These are phyloP conservation scores for Pseudogymnoascus sp. DNA, from an alignment of 2,329 filamentous ascomycete species.

Conservation along the genomic window DNA sequence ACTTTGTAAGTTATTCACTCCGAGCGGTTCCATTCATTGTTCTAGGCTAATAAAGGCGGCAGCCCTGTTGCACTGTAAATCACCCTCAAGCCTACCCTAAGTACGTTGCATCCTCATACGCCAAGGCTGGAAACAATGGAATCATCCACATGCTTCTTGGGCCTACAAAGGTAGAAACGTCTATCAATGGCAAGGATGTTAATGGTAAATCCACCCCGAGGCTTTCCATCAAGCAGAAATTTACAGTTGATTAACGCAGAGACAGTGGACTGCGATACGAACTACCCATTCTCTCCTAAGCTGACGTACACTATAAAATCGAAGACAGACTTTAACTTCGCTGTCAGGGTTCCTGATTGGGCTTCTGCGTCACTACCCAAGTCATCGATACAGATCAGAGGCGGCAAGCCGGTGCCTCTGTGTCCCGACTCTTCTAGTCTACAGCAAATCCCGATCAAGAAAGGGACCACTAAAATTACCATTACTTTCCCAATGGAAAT, in stretches of 20 bases:
- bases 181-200: slow-evolving; percentile 17
- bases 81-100: slow-evolving; percentile 50
- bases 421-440: background rate
- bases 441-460: slow-evolving; percentile 9
- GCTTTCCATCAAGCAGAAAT: background rate
- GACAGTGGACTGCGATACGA: slow-evolving; percentile 35
- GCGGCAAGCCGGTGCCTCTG: background rate
- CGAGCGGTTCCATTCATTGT: background rate
- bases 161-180: slow-evolving; percentile 33
- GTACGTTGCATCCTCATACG: slow-evolving; percentile 38
- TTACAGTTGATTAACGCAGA: slow-evolving; percentile 20
- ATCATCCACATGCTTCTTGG: slow-evolving; percentile 40
- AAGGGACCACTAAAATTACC: slow-evolving; percentile 13
- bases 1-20: slow-evolving; percentile 27
- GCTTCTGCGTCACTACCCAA: slow-evolving; percentile 7
- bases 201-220: background rate
- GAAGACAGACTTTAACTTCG: slow-evolving; percentile 20
- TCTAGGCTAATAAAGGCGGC: background rate
- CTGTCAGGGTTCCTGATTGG: slow-evolving; percentile 21
- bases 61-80: slow-evolving; percentile 50
- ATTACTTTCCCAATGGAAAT: slow-evolving; percentile 16
- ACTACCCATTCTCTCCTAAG: slow-evolving; percentile 33
- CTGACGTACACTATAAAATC: slow-evolving; percentile 23
- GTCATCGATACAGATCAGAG: slow-evolving; percentile 5
- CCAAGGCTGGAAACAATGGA: slow-evolving; percentile 31